Percentiles rank a stretch among this genome's conserved stretches.
phyloP scores from a whole-genome alignment of 352 stramenopile genomes.

The Phytophthora vignae region DNA sequence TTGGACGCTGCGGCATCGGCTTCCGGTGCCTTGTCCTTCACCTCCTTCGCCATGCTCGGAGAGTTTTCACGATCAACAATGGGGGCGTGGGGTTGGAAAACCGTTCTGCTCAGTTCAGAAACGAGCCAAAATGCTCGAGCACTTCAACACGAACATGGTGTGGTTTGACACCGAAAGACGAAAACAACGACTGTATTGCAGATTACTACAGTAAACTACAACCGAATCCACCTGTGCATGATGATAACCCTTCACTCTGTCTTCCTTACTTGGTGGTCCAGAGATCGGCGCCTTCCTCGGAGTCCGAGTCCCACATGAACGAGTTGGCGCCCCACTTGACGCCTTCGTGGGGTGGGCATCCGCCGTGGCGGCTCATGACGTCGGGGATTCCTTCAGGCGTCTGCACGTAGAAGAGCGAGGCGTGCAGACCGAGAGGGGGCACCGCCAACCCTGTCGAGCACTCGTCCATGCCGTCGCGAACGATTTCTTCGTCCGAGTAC shows the following conservation, averaged over 20 bases:
- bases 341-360: constrained; percentile 86
- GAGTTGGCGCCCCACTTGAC: constrained; percentile 88
- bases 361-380: constrained; percentile 81
- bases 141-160: not conserved
- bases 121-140: constrained; percentile 9
- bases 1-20: not conserved
- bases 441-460: constrained; percentile 82
- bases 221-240: too few relatives aligned
- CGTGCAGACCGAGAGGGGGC: constrained; percentile 71
- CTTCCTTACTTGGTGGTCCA: constrained; percentile 77
- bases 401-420: constrained; percentile 88
- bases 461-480: constrained; percentile 81
- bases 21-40: not conserved
- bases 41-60: constrained; percentile 13
- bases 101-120: constrained; percentile 4
- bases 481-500: constrained; percentile 73
- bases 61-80: constrained; percentile 12
- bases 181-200: constrained; percentile 1
- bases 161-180: not conserved
- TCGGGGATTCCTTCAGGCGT: constrained; percentile 80
- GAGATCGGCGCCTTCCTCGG: constrained; percentile 79
- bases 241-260: too few relatives aligned
- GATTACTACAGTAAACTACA: too few relatives aligned
- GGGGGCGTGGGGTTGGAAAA: not conserved
- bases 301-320: constrained; percentile 90